Base-by-base conservation (phyloP, 2,329 filamentous ascomycete species). In the Arachnomyces sp. region DNA sequence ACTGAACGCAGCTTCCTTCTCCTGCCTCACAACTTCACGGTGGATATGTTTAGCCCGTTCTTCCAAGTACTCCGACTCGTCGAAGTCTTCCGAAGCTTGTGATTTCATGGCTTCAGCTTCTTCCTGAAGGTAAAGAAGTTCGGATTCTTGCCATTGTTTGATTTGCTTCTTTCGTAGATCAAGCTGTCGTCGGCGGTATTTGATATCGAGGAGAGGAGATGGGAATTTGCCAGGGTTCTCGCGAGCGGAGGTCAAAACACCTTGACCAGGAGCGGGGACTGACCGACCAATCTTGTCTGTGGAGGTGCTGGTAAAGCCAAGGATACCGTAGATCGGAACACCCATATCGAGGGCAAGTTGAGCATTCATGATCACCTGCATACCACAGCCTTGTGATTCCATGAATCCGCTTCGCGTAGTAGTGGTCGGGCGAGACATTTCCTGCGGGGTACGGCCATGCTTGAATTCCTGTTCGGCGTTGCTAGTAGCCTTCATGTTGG, bases 401-500 rank as follows among this genome's bases (percentile, higher is more conserved):
- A 98, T 96, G 74, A 98, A 98, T 38, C 92, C 92, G 56, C 89
- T 92, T 67, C 92, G 79, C 47, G 92, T 98, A 3, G 92, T 98
- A 33, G 92, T 98, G 4, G 89, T 93, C 3, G 92, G 92, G 46
- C 92, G 84, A 25, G 93, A 98, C 92, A 98, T 98, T 68, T 98
- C 92, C 65, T 82, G 80, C 9, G 92, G 90, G 36, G 92, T 96
- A 51, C 92, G 86, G 35, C 92, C 92, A 57, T 96, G 92, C 7
- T 82, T 87, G 54, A 98, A 86, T 65, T 98, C 93, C 52, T 96
- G 89, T 46, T 95, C 84, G 17, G 90, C 89, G 60, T 96, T 98
- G 77, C 89, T 95, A 41, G 92, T 98, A 44, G 92, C 92, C 70
- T 95, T 94, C 92, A 98, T 98, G 74, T 98, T 98, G 73, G 92